Evolutionary conservation across 169 alveolate species (phyloP).

Genomic region (Eimeria acervulina): DNA sequence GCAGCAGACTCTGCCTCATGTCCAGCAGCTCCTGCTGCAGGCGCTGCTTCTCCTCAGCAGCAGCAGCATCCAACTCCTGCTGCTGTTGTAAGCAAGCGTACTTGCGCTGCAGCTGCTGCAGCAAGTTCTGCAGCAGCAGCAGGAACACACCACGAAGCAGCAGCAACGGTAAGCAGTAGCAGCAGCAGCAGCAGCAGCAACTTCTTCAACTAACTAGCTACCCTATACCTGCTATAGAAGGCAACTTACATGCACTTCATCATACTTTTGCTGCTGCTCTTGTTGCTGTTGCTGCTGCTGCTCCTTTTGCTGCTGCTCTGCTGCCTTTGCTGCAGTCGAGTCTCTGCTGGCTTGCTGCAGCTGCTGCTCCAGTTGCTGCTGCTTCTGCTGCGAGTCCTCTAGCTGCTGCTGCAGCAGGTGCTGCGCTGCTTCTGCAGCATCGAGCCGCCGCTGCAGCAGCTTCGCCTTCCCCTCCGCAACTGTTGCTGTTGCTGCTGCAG

Average conservation of each 20-base stretch:
- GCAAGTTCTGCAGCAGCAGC: constrained; percentile 30
- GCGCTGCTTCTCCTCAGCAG: constrained; percentile 64
- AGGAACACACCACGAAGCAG: neutral
- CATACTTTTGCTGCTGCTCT: constrained; percentile 58
- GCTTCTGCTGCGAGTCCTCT: constrained; percentile 37
- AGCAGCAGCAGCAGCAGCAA: neutral
- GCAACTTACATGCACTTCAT: constrained; percentile 21
- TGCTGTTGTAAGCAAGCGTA: constrained; percentile 57
- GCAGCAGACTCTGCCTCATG: constrained; percentile 57
- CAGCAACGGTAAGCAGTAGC: constrained; percentile 2
- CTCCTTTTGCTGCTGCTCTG: constrained; percentile 42
- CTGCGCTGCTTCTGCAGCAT: constrained; percentile 63
- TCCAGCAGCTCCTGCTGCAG: constrained; percentile 69
- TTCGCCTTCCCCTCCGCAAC: constrained; percentile 61
- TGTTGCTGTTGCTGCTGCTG: constrained; percentile 58
- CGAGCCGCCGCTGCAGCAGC: constrained; percentile 77
- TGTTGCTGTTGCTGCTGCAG: constrained; percentile 71
- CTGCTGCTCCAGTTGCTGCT: constrained; percentile 72
- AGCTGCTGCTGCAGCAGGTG: constrained; percentile 74
- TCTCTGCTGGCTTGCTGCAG: constrained; percentile 62
- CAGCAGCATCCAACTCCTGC: constrained; percentile 3
- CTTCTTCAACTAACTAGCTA: neutral
- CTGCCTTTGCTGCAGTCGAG: neutral
- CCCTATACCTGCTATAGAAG: neutral
- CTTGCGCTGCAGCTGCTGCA: constrained; percentile 74